These are phyloP conservation scores for Penicillium sp. DNA, from an alignment of 2,329 filamentous ascomycete genomes.

Conservation along the genomic window DNA sequence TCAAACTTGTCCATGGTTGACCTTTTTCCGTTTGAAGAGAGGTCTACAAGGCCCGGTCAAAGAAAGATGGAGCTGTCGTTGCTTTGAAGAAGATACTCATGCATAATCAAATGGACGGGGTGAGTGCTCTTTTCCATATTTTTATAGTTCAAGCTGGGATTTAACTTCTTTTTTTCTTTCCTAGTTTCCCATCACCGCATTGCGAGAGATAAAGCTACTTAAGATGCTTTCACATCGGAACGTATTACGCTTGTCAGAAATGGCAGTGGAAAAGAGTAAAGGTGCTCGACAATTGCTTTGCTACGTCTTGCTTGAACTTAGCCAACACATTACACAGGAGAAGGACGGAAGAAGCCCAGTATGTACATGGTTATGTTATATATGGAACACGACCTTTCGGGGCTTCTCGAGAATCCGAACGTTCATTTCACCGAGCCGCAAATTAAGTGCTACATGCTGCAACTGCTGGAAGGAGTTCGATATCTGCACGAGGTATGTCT, in stretches of 20 bases:
- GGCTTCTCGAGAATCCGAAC: slow-evolving; percentile 88
- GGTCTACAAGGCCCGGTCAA: slow-evolving; percentile 83
- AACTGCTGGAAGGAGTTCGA: slow-evolving; percentile 80
- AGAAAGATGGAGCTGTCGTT: slow-evolving; percentile 68
- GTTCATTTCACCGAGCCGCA: slow-evolving; percentile 83
- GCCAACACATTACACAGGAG: slow-evolving; percentile 46
- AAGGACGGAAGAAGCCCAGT: slow-evolving; percentile 71
- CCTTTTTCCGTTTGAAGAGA: slow-evolving; percentile 51
- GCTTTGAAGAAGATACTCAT: slow-evolving; percentile 98
- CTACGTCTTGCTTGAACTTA: slow-evolving; percentile 1
- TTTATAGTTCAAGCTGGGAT: background rate
- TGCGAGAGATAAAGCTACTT: slow-evolving; percentile 94
- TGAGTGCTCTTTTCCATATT: slow-evolving; percentile 39
- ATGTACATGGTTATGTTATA: slow-evolving; percentile 99
- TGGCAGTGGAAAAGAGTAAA: slow-evolving; percentile 80
- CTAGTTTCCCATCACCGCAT: slow-evolving; percentile 92
- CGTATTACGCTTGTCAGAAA: slow-evolving; percentile 82
- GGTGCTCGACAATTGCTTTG: slow-evolving; percentile 39
- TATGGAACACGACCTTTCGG: slow-evolving; percentile 98
- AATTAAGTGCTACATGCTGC: slow-evolving; percentile 97
- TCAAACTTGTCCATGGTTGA: background rate
- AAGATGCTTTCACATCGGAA: slow-evolving; percentile 93
- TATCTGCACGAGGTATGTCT: slow-evolving; percentile 73
- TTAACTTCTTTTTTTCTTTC: background rate
- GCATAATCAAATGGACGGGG: slow-evolving; percentile 98